Base-by-base conservation (phyloP, 106 monocot species). In the Hemerocallis citrina region DNA sequence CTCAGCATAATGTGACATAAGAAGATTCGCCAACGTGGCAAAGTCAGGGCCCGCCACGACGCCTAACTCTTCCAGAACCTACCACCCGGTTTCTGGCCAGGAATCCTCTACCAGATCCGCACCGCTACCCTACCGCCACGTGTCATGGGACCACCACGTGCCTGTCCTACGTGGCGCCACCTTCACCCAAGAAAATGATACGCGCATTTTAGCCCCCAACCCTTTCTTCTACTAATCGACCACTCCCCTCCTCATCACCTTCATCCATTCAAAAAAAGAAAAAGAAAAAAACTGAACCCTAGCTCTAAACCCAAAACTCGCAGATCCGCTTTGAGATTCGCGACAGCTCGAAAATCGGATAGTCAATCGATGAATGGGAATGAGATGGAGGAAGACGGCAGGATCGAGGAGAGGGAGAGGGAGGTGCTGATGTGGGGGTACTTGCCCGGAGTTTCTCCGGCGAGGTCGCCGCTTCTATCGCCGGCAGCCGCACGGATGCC, bases 401-500 rank as follows among this genome's bases (percentile, higher is more conserved):
- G 17, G 50, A n/a, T n/a, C 28, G 64, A 35, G 50, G 17, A 25
- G 55, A n/a, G n/a, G n/a, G 74, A 81, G 76, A 88, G 70, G 77
- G 71, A 65, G 16, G 81, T 89, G 48, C 63, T 96, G 55, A 96
- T 96, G 90, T 96, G 89, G 86, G 95, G 95, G 2, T 96, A 96
- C 68, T 75, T 96, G 39, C 95, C 90, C 0, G 95, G 95, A 13
- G 79, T 73, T 6, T 84, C 90, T 67, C 84, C 71, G 38, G 83
- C 86, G 70, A 80, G 95, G 48, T 80, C 81, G 24, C 84, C 95
- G 68, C 61, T 96, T 20, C 58, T 90, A 2, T 68, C 64, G 35
- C 95, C 95, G 22, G 59, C 74, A 13, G 33, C 65, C 6, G 86
- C 87, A 14, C 56, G 32, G 52, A 23, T 81, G 34, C 95, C 95